Base-by-base conservation (phyloP, 2,329 filamentous ascomycete species). In the Monilinia fructigena region DNA sequence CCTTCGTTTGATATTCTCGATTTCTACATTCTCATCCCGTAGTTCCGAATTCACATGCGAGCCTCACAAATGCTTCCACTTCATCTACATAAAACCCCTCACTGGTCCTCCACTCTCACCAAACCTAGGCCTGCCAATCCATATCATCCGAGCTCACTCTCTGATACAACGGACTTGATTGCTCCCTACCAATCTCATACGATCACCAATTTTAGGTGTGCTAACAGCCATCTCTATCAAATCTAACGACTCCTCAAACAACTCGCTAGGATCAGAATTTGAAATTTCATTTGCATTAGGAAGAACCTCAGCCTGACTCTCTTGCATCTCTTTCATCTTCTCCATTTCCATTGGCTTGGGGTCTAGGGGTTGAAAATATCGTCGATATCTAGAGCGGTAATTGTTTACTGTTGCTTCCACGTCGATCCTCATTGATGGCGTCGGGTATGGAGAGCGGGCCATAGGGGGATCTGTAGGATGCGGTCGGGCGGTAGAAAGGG, bases 271-370 rank as follows among this genome's bases (percentile, higher is more conserved):
- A 78, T 71, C 82, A 80, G 86, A 83, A 18, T 89, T 87, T 69
- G 91, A 82, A 86, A 94, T 87, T 71, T 87, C 88, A 2, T 89
- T 87, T 2, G 92, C 91, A 53, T 87, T 86, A 1, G 40, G 40
- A 42, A 14, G 40, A 69, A 90, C 89, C 73, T 89, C 93, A 14
- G 92, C 91, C 74, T 91, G 89, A 65, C 89, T 92, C 72, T 89
- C 89, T 38, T 82, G 84, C 0, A 93, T 78, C 53, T 89, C 86
- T 69, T 69, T 89, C 85, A 50, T 90, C 82, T 18, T 79, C 79
- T 2, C 79, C 79, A 11, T 78, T 0, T 31, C 31, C 18, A 38
- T 20, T 1, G 23, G 28, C 26, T 31, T 53, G 26, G 7, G 7
- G 8, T 7, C 1, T 7, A 31, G 26, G 26, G 6, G 45, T 8